Base-by-base conservation (phyloP, 108 stramenopile species). In the Poteriospumella lacustris region DNA sequence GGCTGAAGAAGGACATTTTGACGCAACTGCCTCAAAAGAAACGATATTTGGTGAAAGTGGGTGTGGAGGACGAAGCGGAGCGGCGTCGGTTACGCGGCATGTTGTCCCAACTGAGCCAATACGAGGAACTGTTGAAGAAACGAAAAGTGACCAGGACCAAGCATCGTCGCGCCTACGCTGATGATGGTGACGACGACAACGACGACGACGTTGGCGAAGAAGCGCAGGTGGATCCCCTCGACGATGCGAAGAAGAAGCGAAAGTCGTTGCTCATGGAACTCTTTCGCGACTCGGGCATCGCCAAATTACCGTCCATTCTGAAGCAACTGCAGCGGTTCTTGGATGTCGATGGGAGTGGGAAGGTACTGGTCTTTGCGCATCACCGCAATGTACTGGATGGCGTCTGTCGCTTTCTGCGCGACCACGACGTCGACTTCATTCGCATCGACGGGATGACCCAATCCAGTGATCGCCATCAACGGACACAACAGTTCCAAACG, bases 381-480 rank as follows among this genome's bases (percentile, higher is more conserved):
- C 97, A 98, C 81, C 83, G 90, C 40, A 85, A 83, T 42, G 94
- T 98, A 0, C 83, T 98, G 36, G 91, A 96, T 82, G 91, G 82
- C 5, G 76, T 98, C 26, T 82, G 76, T 28, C 77, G 79, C 26
- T 78, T 77, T 3, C 76, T 93, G 3, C 70, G 81, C 26, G 87
- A 83, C 82, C 86, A 87, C 36, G 89, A 89, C 0, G 78, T 78
- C 1, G 89, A 83, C 24, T 93, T 79, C 79, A 95, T 97, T 41
- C 92, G 94, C 39, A 97, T 97, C 70, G 97, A 97, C 78, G 96
- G 97, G 2, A 87, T 90, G 33, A 93, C 93, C 2, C 76, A 79
- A 58, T 91, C 95, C 19, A 89, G 88, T 44, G 82, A 88, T n/a
- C 91, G 96, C 2, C 95, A 96, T 72, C 90, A 89, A n/a, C 91